These are phyloP conservation scores for Castanospermum australe DNA, from an alignment of 306 rosid genomes.

Conservation along the genomic window DNA sequence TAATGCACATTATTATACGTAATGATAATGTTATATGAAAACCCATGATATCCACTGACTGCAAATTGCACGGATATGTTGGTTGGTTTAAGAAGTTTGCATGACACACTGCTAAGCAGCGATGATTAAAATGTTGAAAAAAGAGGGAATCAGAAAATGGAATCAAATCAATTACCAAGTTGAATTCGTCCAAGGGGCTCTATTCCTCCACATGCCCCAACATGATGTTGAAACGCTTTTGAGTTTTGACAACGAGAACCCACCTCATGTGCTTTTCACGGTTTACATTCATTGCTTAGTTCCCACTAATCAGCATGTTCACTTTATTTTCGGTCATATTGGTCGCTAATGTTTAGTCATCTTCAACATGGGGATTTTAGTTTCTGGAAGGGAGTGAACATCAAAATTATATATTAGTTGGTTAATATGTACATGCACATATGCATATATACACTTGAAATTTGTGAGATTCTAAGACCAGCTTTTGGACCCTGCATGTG, in stretches of 20 bases:
- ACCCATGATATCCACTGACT: conserved; percentile 12
- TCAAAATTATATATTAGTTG: neutral
- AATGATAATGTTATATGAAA: conserved; percentile 27
- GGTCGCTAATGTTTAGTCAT: conserved; percentile 24
- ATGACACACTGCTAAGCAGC: conserved; percentile 29
- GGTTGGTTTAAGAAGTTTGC: conserved; percentile 11
- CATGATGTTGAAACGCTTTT: conserved; percentile 41
- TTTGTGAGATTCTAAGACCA: neutral
- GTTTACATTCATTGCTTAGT: neutral
- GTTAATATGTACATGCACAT: neutral
- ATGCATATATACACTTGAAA: neutral
- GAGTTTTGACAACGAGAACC: conserved; percentile 27
- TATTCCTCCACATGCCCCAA: conserved; percentile 52
- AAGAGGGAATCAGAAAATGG: conserved; percentile 21
- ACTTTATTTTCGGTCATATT: conserved; percentile 26
- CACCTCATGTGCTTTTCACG: conserved; percentile 30
- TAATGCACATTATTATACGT: neutral
- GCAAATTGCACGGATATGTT: conserved; percentile 29
- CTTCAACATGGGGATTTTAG: neutral
- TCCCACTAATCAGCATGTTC: neutral
- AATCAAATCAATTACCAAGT: conserved; percentile 36
- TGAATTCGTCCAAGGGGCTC: conserved; percentile 27
- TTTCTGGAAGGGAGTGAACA: neutral
- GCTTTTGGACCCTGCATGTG: neutral
- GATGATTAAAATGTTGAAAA: conserved; percentile 51